Base-by-base conservation (phyloP, 306 rosid species). In the Clitoria ternatea region DNA sequence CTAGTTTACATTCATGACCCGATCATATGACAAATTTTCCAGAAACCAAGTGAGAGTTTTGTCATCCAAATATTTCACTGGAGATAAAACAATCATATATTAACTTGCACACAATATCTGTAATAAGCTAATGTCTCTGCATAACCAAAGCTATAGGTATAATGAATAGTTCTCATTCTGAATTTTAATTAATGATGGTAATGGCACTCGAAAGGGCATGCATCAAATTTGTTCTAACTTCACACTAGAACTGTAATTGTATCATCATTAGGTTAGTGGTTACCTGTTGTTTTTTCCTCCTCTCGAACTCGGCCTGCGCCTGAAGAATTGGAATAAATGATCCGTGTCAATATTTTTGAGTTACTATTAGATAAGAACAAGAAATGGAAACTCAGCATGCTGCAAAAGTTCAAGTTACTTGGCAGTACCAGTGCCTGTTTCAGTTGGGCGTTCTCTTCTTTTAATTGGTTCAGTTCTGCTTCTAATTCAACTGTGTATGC, bases 401-500 rank as follows among this genome's bases (percentile, higher is more conserved):
- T 47, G 43, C 3, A 60, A 23, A 54, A 12, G 47, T 69, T 44
- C 5, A 29, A 23, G 47, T 23, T 7, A 26, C 10, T 13, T 75
- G 69, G 75, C 17, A 52, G 69, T 85, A 93, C 98, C 97, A 93
- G 76, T 13, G 91, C 84, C 23, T 87, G 92, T 74, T 85, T 90
- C 13, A 93, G 94, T 50, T 85, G 84, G 26, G 83, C 24, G 50
- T 93, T 93, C 55, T 90, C 94, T 35, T 88, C 92, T 70, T 77
- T 83, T 42, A 93, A 48, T 30, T 87, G 94, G 84, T 89, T 90
- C 62, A 90, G 73, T 72, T 90, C 98, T 30, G 92, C 94, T 87
- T 93, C 97, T 44, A 93, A 67, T 55, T 93, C 98, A 55, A 90
- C 92, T 0, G 97, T 93, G 66, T 93, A 93, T 9, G 98, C 98